These are phyloP conservation scores for Aureobasidium sp. DNA, from an alignment of 2,329 filamentous ascomycete species.

Conservation along the genomic window DNA sequence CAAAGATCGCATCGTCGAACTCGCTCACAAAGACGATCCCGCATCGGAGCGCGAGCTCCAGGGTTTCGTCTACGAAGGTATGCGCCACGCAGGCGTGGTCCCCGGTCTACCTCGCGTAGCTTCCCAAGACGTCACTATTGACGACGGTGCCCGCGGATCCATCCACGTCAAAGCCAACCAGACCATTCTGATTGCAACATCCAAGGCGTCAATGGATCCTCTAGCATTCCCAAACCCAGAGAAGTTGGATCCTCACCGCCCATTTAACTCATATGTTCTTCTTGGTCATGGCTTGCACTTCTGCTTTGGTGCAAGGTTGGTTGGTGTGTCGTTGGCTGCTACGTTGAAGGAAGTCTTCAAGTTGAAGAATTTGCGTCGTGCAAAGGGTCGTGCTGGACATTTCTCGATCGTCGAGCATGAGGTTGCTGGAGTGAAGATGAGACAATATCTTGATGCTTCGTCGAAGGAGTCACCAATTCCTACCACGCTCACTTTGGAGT, in stretches of 20 bases:
- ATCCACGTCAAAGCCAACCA: conserved; percentile 38
- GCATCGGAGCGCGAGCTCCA: conserved; percentile 39
- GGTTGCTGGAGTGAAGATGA: conserved; percentile 40
- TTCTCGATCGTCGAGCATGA: conserved; percentile 38
- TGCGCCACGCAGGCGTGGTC: conserved; percentile 44
- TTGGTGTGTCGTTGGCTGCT: conserved; percentile 32
- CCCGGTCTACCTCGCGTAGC: conserved; percentile 45
- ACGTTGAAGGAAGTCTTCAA: conserved; percentile 38
- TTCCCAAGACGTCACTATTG: conserved; percentile 32
- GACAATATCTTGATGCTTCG: conserved; percentile 41
- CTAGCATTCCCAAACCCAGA: conserved; percentile 34
- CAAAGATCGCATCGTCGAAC: conserved; percentile 43
- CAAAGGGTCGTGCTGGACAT: conserved; percentile 28
- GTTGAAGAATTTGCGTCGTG: conserved; percentile 35
- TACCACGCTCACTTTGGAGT: conserved; percentile 34
- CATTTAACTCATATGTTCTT: conserved; percentile 30
- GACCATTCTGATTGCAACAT: conserved; percentile 37
- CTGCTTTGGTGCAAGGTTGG: conserved; percentile 33
- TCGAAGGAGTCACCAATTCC: conserved; percentile 39
- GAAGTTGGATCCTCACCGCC: conserved; percentile 34
- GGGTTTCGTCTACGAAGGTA: conserved; percentile 47
- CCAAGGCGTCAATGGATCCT: conserved; percentile 35
- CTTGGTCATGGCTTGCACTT: conserved; percentile 34
- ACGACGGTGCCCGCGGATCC: conserved; percentile 40
- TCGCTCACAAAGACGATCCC: conserved; percentile 37